Evolutionary conservation across 805 yeast species (phyloP).

Genomic region (Metschnikowia similis): DNA sequence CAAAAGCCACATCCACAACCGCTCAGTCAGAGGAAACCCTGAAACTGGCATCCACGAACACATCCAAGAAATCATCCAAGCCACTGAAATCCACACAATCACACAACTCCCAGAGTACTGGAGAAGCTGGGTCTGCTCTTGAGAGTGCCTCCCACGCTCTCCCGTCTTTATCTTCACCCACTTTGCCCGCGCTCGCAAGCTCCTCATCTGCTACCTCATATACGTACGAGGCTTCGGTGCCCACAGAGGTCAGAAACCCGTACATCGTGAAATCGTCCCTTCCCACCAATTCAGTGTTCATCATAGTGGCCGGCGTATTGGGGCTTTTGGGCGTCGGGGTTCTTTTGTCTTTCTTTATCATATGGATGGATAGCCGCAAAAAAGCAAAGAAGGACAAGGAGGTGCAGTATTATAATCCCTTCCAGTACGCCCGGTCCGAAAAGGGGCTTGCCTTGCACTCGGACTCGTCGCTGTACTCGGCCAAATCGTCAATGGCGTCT

Average conservation of each 20-base stretch:
- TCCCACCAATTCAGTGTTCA: slow-evolving; percentile 40
- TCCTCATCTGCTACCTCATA: slow-evolving; percentile 7
- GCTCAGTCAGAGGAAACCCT: background rate
- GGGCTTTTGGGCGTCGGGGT: slow-evolving; percentile 20
- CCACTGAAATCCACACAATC: background rate
- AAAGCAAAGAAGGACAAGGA: slow-evolving; percentile 32
- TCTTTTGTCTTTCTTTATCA: slow-evolving; percentile 18
- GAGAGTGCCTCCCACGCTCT: background rate
- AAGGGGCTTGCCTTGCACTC: slow-evolving; percentile 3
- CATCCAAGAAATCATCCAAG: background rate
- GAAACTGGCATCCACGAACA: too few relatives aligned
- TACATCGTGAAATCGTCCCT: slow-evolving; percentile 20
- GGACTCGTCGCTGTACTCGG: slow-evolving; percentile 21
- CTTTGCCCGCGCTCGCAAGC: slow-evolving; percentile 19
- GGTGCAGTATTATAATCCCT: slow-evolving; percentile 22
- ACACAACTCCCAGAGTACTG: background rate
- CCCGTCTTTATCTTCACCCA: slow-evolving; percentile 2
- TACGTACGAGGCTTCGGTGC: slow-evolving; percentile 10
- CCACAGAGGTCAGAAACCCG: slow-evolving; percentile 13
- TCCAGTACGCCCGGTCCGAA: slow-evolving; percentile 4
- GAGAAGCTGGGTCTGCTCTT: background rate
- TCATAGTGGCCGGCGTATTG: slow-evolving; percentile 20
- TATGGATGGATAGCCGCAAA: slow-evolving; percentile 13
- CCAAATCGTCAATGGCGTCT: background rate
- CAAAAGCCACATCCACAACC: background rate